These are phyloP conservation scores for Dendrobium catenatum DNA, from an alignment of 106 monocot species.

Conservation along the genomic window DNA sequence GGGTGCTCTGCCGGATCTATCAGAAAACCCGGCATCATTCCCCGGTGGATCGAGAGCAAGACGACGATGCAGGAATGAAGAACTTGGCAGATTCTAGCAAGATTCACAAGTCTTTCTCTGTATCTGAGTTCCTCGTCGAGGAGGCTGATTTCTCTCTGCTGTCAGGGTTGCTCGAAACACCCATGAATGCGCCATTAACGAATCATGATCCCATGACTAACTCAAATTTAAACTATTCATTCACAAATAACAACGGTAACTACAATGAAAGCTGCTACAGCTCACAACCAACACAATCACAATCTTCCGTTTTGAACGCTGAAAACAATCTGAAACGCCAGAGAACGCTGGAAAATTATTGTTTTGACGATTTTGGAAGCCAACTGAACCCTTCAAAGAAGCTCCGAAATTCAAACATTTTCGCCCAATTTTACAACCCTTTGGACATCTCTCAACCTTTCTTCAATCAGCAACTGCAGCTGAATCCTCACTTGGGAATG, in stretches of 20 bases:
- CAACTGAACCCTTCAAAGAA: not conserved
- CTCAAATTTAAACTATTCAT: not conserved
- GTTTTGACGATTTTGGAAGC: not conserved
- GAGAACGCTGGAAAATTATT: not conserved
- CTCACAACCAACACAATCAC: not conserved
- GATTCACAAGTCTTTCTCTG: slow-evolving; percentile 18
- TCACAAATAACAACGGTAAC: not conserved
- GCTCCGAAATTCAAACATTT: slow-evolving; percentile 9
- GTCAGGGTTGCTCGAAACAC: slow-evolving; percentile 10
- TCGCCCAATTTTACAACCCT: slow-evolving; percentile 8
- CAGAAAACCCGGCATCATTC: slow-evolving; percentile 10
- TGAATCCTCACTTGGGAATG: slow-evolving; percentile 19
- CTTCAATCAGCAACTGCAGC: slow-evolving; percentile 12
- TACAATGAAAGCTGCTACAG: not conserved
- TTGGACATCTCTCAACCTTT: slow-evolving; percentile 18
- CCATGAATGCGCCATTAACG: not conserved
- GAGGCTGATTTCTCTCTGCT: slow-evolving; percentile 15
- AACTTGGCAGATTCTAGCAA: not conserved
- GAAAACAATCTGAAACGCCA: slow-evolving; percentile 15
- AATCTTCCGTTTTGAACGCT: not conserved
- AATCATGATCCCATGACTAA: not conserved
- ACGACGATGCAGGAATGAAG: not conserved
- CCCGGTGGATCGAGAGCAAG: not conserved
- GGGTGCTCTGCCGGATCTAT: slow-evolving; percentile 30
- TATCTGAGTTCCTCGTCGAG: slow-evolving; percentile 18